Base-by-base conservation (phyloP, 2,329 filamentous ascomycete species). In the Fusarium caatingaense region DNA sequence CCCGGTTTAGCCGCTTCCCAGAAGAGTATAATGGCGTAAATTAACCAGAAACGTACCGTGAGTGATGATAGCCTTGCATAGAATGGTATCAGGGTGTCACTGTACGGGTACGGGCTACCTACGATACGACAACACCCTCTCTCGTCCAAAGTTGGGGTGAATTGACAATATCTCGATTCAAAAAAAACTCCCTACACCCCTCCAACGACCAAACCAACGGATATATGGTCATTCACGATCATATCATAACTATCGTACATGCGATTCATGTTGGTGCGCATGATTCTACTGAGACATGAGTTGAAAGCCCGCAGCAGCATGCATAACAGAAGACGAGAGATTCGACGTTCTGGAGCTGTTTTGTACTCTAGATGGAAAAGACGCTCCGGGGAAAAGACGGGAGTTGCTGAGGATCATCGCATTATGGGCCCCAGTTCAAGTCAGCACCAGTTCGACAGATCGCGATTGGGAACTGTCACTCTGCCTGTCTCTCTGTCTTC, bases 31-130 rank as follows among this genome's bases (percentile, higher is more conserved):
- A 50, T 54, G 54, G 46, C 63, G 57, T 50, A 44, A 28, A 18
- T 48, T 34, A 21, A 28, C 42, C 40, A 57, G 30, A 37, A 37
- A 37, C 34, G 18, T 42, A 47, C 30, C 30, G 37, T 49, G 57
- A 57, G 48, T 54, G 47, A 41, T 44, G 28, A 56, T 54, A 73
- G 71, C 66, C 65, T 72, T 60, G 61, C 60, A 66, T 72, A 56
- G 44, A 66, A 66, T 53, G 28, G 30, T 32, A 50, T 58, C 34
- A 18, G 30, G 34, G 34, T 37, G 34, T 37, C 18, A 37, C 9
- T 41, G 37, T 34, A 28, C 23, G 51, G 27, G 30, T 50, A 34
- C 18, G 6, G 28, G 28, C 28, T 30, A 23, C 20, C 41, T 10
- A 16, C 23, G 18, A 53, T 53, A 54, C 9, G 32, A 58, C 46